phyloP scores from a whole-genome alignment of 257 asterid genomes.

The Craterostigma plantagineum region DNA sequence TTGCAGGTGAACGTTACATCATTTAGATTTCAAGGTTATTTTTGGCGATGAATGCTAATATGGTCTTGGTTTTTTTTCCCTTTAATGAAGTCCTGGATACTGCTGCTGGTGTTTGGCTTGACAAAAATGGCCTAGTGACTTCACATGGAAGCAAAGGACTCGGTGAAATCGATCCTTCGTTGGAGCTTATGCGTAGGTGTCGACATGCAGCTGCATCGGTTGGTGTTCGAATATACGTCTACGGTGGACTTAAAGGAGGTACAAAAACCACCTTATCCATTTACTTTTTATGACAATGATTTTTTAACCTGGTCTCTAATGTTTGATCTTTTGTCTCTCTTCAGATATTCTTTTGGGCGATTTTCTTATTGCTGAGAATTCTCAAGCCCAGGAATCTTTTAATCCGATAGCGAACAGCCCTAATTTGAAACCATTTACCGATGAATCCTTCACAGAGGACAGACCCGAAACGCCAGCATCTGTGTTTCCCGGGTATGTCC shows the following conservation, averaged over 20 bases:
- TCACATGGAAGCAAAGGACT: constrained; percentile 50
- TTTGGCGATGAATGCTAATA: constrained; percentile 4
- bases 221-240: constrained; percentile 65
- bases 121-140: constrained; percentile 78
- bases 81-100: constrained; percentile 73
- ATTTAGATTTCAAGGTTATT: constrained; percentile 10
- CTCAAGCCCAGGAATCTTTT: constrained; percentile 36
- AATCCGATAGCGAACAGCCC: constrained; percentile 37
- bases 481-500: constrained; percentile 43
- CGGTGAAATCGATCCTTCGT: constrained; percentile 47
- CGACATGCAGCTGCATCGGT: constrained; percentile 99
- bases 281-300: no score
- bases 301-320: no score
- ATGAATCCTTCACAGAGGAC: constrained; percentile 22
- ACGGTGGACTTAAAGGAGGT: constrained; percentile 98
- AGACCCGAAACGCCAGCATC: constrained; percentile 38
- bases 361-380: constrained; percentile 80
- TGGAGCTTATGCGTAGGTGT: constrained; percentile 81
- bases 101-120: constrained; percentile 99
- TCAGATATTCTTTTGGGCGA: constrained; percentile 77
- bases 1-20: constrained; percentile 45
- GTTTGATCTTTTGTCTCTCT: no score
- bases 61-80: constrained; percentile 11
- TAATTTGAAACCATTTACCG: constrained; percentile 19
- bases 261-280: constrained; percentile 11